Evolutionary conservation across 495 filamentous ascomycete species (phyloP), one percentile per base, ranked within the genome.

Genomic region (Talaromyces trachyspermus): DNA sequence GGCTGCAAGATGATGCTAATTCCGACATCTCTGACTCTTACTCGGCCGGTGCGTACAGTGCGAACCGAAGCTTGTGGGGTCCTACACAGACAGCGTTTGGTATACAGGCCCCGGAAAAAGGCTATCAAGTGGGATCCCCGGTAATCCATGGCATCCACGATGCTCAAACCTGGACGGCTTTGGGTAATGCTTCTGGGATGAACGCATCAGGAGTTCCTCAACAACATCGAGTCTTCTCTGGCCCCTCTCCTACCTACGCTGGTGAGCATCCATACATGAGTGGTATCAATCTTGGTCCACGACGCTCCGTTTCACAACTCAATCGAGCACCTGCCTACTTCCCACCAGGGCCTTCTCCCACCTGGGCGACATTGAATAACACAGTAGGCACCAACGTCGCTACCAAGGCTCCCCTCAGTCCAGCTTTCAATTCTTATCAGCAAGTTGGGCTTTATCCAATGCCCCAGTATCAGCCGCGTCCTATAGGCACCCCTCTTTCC

Each of bases 401-500:
- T 22, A 23, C 54, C 30, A 53, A 58, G 56, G 63, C 65, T 33
- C 56, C 70, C 0, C 38, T 53, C 6, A 64, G 64, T 54, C 65
- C 64, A 48, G 64, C 61, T 25, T 65, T 58, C 29, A 60, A 65
- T 49, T 45, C 61, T 32, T 71, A 69, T 43, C 69, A 69, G 41
- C 55, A 68, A 43, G 63, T 77, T 48, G 75, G 73, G 30, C 51
- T 77, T 47, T 82, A 79, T 58, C 63, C 72, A 10, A 56, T 64
- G 52, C 63, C 63, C 35, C 54, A 74, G 20, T 94, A 87, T 62
- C 80, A 81, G 46, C 77, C 84, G 51, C 80, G 78, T 35, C 77
- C 86, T 25, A 80, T 86, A 52, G 84, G 88, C 27, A 87, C 88
- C 22, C 75, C 86, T 4, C 78, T 97, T 15, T 95, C 90, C 12